Conservation (phyloP, 2,329 filamentous ascomycete genomes). For the Apiospora pterosperma region DNA sequence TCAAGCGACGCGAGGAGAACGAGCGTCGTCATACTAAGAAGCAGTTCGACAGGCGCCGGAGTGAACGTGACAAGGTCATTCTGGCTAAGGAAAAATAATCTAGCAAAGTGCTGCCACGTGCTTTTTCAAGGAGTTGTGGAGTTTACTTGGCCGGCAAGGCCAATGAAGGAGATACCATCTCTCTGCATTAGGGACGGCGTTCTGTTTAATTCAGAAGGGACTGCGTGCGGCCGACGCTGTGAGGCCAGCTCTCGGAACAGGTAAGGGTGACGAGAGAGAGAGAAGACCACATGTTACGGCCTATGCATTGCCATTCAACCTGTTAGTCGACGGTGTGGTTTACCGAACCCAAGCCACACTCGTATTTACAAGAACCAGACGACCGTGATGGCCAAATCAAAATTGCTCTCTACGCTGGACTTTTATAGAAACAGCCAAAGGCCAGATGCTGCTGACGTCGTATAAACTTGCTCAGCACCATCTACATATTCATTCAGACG, state of each 20-base stretch:
- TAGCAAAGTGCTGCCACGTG: not conserved
- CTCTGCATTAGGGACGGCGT: not conserved
- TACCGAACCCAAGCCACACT: not conserved
- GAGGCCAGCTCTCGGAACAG: not conserved
- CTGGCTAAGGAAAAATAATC: constrained; percentile 58
- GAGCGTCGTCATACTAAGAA: constrained; percentile 88
- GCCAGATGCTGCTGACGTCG: not conserved
- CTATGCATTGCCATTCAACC: not conserved
- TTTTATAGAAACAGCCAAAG: not conserved
- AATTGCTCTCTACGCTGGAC: not conserved
- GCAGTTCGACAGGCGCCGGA: constrained; percentile 67
- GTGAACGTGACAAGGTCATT: constrained; percentile 91
- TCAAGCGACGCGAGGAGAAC: constrained; percentile 92
- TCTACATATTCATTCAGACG: not conserved
- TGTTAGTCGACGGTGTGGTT: not conserved
- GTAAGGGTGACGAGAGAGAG: not conserved
- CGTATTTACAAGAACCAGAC: not conserved
- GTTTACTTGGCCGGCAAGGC: not conserved
- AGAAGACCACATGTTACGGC: not conserved
- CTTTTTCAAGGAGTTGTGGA: constrained; percentile 3
- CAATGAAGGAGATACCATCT: constrained; percentile 2
- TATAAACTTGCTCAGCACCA: not conserved
- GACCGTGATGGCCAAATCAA: not conserved
- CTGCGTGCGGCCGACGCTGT: not conserved
- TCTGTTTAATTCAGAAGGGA: not conserved